These are phyloP conservation scores for Macrophomina pseudophaseolina DNA, from an alignment of 2,329 filamentous ascomycete genomes.

Conservation along the genomic window DNA sequence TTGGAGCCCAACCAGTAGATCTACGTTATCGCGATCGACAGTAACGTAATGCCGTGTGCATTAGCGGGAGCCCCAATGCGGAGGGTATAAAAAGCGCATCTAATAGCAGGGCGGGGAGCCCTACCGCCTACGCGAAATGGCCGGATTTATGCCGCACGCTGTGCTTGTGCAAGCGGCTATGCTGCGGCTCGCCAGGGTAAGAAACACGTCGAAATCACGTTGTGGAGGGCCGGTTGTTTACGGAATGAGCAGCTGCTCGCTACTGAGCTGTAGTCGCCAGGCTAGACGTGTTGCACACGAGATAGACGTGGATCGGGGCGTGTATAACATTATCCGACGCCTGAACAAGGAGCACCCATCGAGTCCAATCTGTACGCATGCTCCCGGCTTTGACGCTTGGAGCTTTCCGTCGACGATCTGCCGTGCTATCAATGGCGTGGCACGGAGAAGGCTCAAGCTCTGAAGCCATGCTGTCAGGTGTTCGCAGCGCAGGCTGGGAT, in stretches of 20 bases:
- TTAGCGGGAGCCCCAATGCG: constrained; percentile 5
- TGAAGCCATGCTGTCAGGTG: not conserved
- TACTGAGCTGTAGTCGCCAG: not conserved
- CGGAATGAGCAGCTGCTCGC: not conserved
- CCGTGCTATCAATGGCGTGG: not conserved
- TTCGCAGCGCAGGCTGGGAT: not conserved
- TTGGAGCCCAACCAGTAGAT: constrained; percentile 1
- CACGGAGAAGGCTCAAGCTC: constrained; percentile 8
- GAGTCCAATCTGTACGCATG: not conserved
- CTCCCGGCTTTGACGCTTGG: not conserved
- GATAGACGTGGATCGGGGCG: not conserved
- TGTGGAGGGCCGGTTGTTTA: not conserved
- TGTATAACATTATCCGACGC: constrained; percentile 7
- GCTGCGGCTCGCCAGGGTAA: not conserved
- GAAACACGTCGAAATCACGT: not conserved
- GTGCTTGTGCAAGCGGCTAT: constrained; percentile 7
- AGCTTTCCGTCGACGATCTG: constrained; percentile 13
- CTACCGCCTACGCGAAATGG: constrained; percentile 16
- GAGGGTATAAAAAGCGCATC: constrained; percentile 11
- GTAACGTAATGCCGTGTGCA: constrained; percentile 20
- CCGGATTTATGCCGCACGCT: constrained; percentile 15
- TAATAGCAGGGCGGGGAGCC: not conserved
- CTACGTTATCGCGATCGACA: constrained; percentile 11
- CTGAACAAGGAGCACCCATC: constrained; percentile 4
- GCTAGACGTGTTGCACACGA: not conserved